Percentiles rank a stretch among this genome's conserved stretches.
phyloP scores from a whole-genome alignment of 2,329 filamentous ascomycete genomes.

The Fusarium camptoceras region DNA sequence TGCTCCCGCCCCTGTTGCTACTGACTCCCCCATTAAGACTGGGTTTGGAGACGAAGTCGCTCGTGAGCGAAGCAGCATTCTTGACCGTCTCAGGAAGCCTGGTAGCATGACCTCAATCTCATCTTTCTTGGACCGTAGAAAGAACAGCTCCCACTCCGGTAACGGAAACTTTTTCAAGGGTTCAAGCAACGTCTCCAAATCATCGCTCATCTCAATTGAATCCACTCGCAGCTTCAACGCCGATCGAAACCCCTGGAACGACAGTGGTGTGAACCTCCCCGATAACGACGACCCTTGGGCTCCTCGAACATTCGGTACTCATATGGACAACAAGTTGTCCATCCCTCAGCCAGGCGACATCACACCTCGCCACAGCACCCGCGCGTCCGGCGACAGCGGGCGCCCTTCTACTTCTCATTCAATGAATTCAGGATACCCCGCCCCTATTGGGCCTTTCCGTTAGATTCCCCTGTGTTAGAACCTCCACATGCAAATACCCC shows the following conservation, averaged over 20 bases:
- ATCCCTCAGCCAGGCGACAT: slow-evolving; percentile 81
- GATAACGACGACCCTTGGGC: slow-evolving; percentile 84
- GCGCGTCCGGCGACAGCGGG: slow-evolving; percentile 89
- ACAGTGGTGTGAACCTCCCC: slow-evolving; percentile 92
- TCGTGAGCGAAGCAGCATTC: slow-evolving; percentile 83
- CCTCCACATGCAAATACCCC: slow-evolving; percentile 67
- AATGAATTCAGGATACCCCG: slow-evolving; percentile 95
- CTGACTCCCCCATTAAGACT: slow-evolving; percentile 89
- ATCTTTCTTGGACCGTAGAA: slow-evolving; percentile 94
- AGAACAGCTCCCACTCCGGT: slow-evolving; percentile 90
- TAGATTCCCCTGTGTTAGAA: slow-evolving; percentile 68
- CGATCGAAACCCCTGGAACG: slow-evolving; percentile 98
- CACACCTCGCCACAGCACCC: slow-evolving; percentile 84
- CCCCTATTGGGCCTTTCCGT: slow-evolving; percentile 90
- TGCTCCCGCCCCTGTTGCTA: slow-evolving; percentile 81
- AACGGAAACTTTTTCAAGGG: slow-evolving; percentile 91
- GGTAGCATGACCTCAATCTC: slow-evolving; percentile 94
- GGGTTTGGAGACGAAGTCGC: slow-evolving; percentile 85
- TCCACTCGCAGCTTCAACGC: slow-evolving; percentile 90
- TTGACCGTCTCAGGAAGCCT: slow-evolving; percentile 93
- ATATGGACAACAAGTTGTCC: slow-evolving; percentile 71
- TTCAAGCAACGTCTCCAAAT: slow-evolving; percentile 90
- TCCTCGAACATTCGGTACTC: slow-evolving; percentile 72
- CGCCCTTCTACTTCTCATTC: slow-evolving; percentile 95
- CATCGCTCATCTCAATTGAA: slow-evolving; percentile 94